Percentiles rank a stretch among this genome's conserved stretches.
Conservation (phyloP, 2,329 filamentous ascomycete genomes). For the Diplodia scrobiculata region DNA sequence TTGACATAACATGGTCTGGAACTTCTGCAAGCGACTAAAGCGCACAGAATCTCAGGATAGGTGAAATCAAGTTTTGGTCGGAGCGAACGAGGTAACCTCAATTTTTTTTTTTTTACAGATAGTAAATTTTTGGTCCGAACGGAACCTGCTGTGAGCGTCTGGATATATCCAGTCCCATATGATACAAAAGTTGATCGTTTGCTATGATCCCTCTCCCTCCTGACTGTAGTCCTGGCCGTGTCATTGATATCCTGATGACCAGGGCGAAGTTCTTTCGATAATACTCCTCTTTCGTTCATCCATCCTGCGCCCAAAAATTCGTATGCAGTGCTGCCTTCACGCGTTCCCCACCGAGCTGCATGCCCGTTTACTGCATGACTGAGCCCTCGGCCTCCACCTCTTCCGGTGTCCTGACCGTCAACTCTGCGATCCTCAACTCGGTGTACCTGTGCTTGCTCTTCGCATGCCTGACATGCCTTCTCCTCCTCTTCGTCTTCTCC, state of each 20-base stretch:
- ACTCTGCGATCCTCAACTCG: constrained; percentile 77
- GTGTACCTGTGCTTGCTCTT: constrained; percentile 92
- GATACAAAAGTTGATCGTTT: not conserved
- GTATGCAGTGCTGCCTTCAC: not conserved
- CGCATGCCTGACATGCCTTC: constrained; percentile 68
- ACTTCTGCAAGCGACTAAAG: not conserved
- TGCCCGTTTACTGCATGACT: not conserved
- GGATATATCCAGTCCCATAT: not conserved
- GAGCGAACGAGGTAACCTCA: not conserved
- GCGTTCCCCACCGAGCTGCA: too few species aligned
- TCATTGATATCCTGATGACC: not conserved
- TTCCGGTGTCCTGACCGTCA: constrained; percentile 66
- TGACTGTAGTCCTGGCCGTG: not conserved
- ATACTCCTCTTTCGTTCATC: not conserved
- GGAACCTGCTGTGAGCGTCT: not conserved
- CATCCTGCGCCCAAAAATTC: not conserved
- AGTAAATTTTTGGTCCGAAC: constrained; percentile 1
- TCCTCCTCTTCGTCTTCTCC: constrained; percentile 66
- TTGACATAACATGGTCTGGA: not conserved
- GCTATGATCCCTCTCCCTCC: not conserved
- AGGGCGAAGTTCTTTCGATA: not conserved
- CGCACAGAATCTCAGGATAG: not conserved
- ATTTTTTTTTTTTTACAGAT: not conserved
- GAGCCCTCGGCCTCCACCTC: constrained; percentile 44
- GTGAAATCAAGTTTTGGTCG: not conserved